Conservation (phyloP, 169 alveolate genomes). For the Plasmodium fragile region DNA sequence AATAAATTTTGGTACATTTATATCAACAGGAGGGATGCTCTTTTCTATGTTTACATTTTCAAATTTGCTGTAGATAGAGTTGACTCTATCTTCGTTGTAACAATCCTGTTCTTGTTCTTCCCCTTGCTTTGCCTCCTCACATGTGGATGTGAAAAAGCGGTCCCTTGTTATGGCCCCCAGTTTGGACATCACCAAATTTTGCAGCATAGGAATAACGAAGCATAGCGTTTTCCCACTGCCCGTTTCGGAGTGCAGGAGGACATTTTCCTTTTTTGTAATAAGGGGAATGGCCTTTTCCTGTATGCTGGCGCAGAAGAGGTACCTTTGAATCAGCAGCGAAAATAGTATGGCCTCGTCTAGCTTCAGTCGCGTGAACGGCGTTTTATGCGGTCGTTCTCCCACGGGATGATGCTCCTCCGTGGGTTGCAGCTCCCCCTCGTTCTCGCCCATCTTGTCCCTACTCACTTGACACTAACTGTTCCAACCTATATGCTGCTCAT, state of each 20-base stretch:
- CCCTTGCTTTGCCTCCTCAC: background rate
- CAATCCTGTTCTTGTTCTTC: background rate
- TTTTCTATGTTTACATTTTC: conserved; percentile 17
- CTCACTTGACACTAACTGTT: background rate
- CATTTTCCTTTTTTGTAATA: conserved; percentile 89
- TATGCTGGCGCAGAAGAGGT: conserved; percentile 79
- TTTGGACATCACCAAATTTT: conserved; percentile 87
- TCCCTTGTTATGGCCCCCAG: conserved; percentile 35
- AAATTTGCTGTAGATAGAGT: conserved; percentile 15
- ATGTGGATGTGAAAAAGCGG: background rate
- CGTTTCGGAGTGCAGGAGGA: conserved; percentile 94
- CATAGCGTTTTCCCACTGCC: conserved; percentile 94
- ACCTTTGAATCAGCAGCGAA: conserved; percentile 49
- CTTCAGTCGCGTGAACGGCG: conserved; percentile 30
- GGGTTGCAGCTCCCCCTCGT: background rate
- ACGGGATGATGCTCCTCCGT: background rate
- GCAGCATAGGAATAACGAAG: conserved; percentile 91
- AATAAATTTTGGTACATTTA: conserved; percentile 17
- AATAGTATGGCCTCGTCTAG: conserved; percentile 35
- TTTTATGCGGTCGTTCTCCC: conserved; percentile 33
- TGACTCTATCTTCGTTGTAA: conserved; percentile 11
- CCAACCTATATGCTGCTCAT: background rate
- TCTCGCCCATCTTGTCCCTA: background rate
- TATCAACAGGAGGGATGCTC: background rate
- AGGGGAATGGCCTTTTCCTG: conserved; percentile 89